Base-by-base conservation (phyloP, 208 protist species). In the Acanthamoeba rhysodes region DNA sequence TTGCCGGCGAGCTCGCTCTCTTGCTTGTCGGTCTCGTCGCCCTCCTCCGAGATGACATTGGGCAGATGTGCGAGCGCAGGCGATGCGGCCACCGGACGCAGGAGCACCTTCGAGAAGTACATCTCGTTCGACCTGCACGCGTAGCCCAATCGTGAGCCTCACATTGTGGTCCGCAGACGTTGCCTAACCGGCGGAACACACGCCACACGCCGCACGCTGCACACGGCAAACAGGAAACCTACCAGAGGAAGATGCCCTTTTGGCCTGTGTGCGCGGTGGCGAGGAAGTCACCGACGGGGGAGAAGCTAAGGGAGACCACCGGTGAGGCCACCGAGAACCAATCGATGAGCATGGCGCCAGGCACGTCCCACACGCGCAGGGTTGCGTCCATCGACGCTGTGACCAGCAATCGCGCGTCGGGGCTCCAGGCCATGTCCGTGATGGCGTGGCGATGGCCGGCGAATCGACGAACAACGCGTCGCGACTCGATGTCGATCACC, bases 321-420 rank as follows among this genome's bases (percentile, higher is more conserved):
- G 94, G 72, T n/a, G 87, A 68, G 16, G 48, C 45, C 9, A 96
- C 55, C 4, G 32, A 32, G 84, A 97, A 95, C 96, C 96, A 97
- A 53, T 97, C 96, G 16, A 97, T 55, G 53, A 97, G 16, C 57
- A 80, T 92, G 22, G 80, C 80, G 14, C 90, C 72, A 57, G 97
- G 96, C 14, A 97, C 68, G 76, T 97, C 96, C 50, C 95, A 97
- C 20, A 97, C 68, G 66, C 97, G 53, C n/a, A 97, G 10, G 29
- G 85, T 87, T 0, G 32, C 20, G 41, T 97, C 96, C 48, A 64
- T 55, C 27, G 55, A 82, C 4, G 95, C 84, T 2, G 84, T 95
- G 27, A 97, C 29, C 5, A 97, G 22, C 96, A 95, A 96, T 41
- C 93, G 68, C 53, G 93, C 92, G 45, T 97, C 96, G 8, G 93